Conservation (phyloP, 768 basidiomycete species). For the Leucocoprinus leucothites region DNA sequence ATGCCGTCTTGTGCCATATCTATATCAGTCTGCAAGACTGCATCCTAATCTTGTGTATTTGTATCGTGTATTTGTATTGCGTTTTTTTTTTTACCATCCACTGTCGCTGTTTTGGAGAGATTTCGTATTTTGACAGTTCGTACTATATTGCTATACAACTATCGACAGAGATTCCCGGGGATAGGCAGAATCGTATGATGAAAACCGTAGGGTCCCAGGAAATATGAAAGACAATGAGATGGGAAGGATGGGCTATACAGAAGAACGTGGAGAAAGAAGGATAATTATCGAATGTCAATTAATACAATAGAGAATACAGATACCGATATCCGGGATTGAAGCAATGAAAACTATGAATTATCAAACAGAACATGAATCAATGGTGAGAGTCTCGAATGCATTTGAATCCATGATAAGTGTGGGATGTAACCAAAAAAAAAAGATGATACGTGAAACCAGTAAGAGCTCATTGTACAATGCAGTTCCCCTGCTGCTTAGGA, state of each 20-base stretch:
- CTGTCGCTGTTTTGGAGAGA: too few species aligned
- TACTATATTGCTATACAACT: too few species aligned
- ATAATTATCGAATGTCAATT: not conserved
- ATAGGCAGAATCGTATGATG: too few species aligned
- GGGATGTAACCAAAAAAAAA: slow-evolving; percentile 1
- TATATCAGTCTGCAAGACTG: not conserved
- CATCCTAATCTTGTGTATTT: too few species aligned
- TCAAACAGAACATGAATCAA: not conserved
- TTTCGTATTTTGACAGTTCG: too few species aligned
- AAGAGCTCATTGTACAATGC: slow-evolving; percentile 42
- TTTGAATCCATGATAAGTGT: slow-evolving; percentile 3
- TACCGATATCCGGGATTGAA: not conserved
- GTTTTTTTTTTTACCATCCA: too few species aligned
- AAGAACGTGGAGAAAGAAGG: not conserved
- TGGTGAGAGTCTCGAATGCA: slow-evolving; percentile 2
- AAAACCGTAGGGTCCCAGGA: too few species aligned
- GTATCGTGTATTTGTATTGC: too few species aligned
- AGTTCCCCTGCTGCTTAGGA: slow-evolving; percentile 37
- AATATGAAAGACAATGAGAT: too few species aligned
- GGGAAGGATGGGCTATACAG: not conserved
- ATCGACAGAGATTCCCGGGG: not conserved
- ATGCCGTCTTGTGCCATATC: not conserved
- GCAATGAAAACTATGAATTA: not conserved
- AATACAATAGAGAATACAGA: slow-evolving; percentile 8
- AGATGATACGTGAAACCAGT: slow-evolving; percentile 8